These are phyloP conservation scores for Xylariales sp. DNA, from an alignment of 2,329 filamentous ascomycete species.

Conservation along the genomic window DNA sequence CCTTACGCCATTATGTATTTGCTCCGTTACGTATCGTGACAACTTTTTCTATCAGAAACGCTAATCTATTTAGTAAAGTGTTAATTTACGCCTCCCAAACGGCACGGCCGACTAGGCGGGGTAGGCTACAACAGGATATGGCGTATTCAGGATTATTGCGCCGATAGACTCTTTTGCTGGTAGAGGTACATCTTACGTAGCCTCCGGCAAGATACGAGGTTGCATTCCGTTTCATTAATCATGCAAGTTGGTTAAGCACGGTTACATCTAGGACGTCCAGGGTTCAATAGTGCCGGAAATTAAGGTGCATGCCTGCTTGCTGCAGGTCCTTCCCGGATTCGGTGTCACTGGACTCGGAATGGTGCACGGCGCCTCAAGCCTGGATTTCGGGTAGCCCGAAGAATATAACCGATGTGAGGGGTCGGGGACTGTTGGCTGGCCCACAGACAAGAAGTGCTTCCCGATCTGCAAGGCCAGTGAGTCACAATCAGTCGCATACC, in stretches of 20 bases:
- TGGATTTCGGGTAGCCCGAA: not conserved
- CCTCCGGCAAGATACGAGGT: not conserved
- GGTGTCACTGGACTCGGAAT: not conserved
- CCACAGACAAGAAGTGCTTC: no score
- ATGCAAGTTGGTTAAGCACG: not conserved
- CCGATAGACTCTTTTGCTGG: not conserved
- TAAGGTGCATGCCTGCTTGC: no score
- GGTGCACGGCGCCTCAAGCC: not conserved
- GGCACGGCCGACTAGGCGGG: not conserved
- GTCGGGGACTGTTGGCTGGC: not conserved
- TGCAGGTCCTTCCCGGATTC: no score
- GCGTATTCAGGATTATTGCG: not conserved
- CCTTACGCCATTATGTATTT: not conserved
- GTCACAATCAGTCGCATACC: no score
- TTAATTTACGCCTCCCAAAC: not conserved
- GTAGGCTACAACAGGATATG: not conserved
- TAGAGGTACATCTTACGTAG: not conserved
- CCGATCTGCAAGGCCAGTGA: no score
- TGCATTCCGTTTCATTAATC: not conserved
- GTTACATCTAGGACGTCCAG: not conserved
- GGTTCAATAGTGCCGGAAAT: no score
- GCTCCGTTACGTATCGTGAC: not conserved
- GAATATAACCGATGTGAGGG: not conserved
- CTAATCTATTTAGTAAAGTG: not conserved
- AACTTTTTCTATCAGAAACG: not conserved